Evolutionary conservation across 1,284 basidiomycete species (phyloP).

Genomic region (Ganoderma resinaceum): DNA sequence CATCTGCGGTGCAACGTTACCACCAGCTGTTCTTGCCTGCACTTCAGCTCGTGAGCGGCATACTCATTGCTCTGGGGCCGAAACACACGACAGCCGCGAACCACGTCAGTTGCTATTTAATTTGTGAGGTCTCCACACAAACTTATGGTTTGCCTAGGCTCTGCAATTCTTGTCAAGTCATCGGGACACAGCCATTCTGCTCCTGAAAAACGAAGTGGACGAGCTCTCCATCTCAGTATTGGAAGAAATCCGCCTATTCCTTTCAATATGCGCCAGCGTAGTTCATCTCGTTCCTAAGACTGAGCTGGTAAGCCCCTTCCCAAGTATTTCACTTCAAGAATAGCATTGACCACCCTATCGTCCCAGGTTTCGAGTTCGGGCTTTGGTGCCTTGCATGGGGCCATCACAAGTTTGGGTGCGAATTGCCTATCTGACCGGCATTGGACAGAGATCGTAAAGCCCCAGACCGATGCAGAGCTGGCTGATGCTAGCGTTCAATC

Average conservation of each 20-base stretch:
- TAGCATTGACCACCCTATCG: slow-evolving; percentile 1
- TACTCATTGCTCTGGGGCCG: slow-evolving; percentile 72
- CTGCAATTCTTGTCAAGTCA: slow-evolving; percentile 81
- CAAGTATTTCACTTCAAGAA: not conserved
- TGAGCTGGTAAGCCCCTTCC: slow-evolving; percentile 68
- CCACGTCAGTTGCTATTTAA: slow-evolving; percentile 54
- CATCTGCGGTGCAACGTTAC: slow-evolving; percentile 87
- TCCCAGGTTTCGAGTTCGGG: slow-evolving; percentile 68
- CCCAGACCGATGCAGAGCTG: slow-evolving; percentile 76
- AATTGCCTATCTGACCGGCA: slow-evolving; percentile 71
- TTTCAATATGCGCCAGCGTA: slow-evolving; percentile 71
- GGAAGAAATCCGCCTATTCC: slow-evolving; percentile 80
- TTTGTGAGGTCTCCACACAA: not conserved
- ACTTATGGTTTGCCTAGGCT: slow-evolving; percentile 50
- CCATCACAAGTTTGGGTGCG: slow-evolving; percentile 81
- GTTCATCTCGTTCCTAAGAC: slow-evolving; percentile 75
- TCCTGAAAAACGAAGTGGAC: slow-evolving; percentile 76
- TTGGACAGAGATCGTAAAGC: slow-evolving; percentile 67
- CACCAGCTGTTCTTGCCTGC: slow-evolving; percentile 89
- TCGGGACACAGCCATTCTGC: slow-evolving; percentile 79
- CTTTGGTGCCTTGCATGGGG: slow-evolving; percentile 85
- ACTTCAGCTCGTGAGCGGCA: slow-evolving; percentile 78
- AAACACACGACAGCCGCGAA: slow-evolving; percentile 70
- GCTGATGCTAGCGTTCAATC: slow-evolving; percentile 60
- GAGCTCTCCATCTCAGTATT: slow-evolving; percentile 70